Conservation (phyloP, 257 asterid species). For the Solanum piurae region DNA sequence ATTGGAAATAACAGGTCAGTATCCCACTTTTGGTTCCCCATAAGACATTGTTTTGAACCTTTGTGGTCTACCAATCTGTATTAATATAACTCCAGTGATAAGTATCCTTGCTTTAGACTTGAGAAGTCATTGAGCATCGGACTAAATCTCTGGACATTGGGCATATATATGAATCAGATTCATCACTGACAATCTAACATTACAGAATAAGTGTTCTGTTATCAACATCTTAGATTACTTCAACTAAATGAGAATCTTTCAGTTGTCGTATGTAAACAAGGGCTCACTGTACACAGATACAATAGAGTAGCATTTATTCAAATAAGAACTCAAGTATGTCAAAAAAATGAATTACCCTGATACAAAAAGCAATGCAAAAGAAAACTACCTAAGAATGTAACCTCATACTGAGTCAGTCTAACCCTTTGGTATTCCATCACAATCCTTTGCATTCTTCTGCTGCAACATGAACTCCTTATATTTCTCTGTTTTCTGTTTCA, state of each 20-base stretch:
- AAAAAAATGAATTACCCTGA: not conserved
- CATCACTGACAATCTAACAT: not conserved
- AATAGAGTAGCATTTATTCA: not conserved
- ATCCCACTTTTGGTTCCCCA: not conserved
- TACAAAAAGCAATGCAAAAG: not conserved
- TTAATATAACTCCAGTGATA: not conserved
- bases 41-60: not conserved
- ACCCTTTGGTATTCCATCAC: not conserved
- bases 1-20: not conserved
- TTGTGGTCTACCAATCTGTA: not conserved
- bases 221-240: not conserved
- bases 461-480: slow-evolving; percentile 41
- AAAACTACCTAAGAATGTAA: not conserved
- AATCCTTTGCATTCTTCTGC: slow-evolving; percentile 27
- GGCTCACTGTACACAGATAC: not conserved
- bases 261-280: not conserved
- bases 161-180: not conserved
- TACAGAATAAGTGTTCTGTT: not conserved
- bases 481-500: slow-evolving; percentile 48
- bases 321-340: not conserved
- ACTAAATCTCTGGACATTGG: not conserved
- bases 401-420: not conserved
- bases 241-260: not conserved
- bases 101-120: not conserved
- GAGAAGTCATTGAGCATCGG: not conserved